A percentile compares a stretch with the other conserved stretches of the same genome.
Conservation (phyloP, 2,329 filamentous ascomycete genomes). For the Trichoderma sp. region DNA sequence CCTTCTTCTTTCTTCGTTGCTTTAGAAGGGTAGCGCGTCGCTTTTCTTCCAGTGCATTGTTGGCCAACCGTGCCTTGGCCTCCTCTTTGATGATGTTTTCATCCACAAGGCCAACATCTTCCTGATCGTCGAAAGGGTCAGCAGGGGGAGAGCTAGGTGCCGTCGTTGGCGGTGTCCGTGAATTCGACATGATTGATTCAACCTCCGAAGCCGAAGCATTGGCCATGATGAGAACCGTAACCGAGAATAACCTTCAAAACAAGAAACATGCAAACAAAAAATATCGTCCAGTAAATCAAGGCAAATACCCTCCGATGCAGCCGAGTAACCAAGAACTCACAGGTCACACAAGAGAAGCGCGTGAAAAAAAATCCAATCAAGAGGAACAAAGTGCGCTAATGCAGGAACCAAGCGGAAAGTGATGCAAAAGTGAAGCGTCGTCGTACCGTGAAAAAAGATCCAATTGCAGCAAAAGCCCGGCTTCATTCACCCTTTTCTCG, state of each 20-base stretch:
- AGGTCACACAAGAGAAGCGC: not conserved
- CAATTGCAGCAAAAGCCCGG: not conserved
- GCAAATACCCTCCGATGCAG: not conserved
- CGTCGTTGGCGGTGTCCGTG: conserved; percentile 31
- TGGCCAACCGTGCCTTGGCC: conserved; percentile 33
- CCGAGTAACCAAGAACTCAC: conserved; percentile 1
- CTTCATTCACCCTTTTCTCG: not conserved
- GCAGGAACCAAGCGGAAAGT: not conserved
- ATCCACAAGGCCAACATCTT: conserved; percentile 23
- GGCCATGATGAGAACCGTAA: conserved; percentile 27
- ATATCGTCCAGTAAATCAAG: not conserved
- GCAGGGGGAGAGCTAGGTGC: conserved; percentile 37
- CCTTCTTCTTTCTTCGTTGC: conserved; percentile 48
- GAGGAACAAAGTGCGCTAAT: not conserved
- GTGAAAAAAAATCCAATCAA: not conserved
- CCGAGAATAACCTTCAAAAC: not conserved
- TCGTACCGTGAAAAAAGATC: not conserved
- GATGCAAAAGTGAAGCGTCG: not conserved
- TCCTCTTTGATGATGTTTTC: conserved; percentile 38
- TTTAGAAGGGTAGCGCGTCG: conserved; percentile 34
- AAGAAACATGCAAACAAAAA: not conserved
- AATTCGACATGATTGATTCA: conserved; percentile 32
- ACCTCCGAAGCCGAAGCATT: conserved; percentile 31
- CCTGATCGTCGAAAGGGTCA: conserved; percentile 21
- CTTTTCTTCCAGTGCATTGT: conserved; percentile 50